Conservation (phyloP, 2,329 filamentous ascomycete species). For the Didymella glomerata region DNA sequence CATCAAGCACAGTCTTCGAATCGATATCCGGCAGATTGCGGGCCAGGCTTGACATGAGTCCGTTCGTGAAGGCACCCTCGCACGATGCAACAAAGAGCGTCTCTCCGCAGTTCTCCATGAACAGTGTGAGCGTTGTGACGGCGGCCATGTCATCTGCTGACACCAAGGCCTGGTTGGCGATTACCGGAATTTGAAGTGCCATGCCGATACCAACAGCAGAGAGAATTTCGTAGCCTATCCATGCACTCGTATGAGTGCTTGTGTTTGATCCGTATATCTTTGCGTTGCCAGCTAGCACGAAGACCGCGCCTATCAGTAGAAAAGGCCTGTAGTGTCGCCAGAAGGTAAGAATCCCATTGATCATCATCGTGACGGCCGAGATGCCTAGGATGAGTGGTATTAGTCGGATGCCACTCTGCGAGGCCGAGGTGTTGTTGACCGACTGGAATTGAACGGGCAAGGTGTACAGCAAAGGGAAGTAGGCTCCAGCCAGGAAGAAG, state of each 20-base stretch:
- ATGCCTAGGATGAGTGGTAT: constrained; percentile 42
- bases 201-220: constrained; percentile 56
- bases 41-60: constrained; percentile 47
- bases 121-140: constrained; percentile 53
- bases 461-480: constrained; percentile 42
- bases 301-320: constrained; percentile 44
- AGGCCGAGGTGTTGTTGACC: constrained; percentile 35
- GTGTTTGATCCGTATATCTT: constrained; percentile 50
- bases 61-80: constrained; percentile 55
- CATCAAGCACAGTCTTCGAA: constrained; percentile 48
- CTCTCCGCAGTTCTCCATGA: constrained; percentile 55
- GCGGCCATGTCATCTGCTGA: constrained; percentile 50
- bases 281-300: constrained; percentile 30
- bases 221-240: constrained; percentile 61
- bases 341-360: constrained; percentile 37
- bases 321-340: constrained; percentile 55
- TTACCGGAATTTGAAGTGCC: constrained; percentile 53
- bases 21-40: constrained; percentile 49
- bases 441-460: constrained; percentile 44
- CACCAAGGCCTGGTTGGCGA: constrained; percentile 52
- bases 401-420: constrained; percentile 38
- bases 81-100: constrained; percentile 55
- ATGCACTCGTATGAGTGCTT: constrained; percentile 49
- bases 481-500: constrained; percentile 39
- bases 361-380: constrained; percentile 39